A percentile compares a stretch with the other conserved stretches of the same genome.
Evolutionary conservation across 1,284 basidiomycete species (phyloP).

Genomic region (Cutaneotrichosporon mucoides): DNA sequence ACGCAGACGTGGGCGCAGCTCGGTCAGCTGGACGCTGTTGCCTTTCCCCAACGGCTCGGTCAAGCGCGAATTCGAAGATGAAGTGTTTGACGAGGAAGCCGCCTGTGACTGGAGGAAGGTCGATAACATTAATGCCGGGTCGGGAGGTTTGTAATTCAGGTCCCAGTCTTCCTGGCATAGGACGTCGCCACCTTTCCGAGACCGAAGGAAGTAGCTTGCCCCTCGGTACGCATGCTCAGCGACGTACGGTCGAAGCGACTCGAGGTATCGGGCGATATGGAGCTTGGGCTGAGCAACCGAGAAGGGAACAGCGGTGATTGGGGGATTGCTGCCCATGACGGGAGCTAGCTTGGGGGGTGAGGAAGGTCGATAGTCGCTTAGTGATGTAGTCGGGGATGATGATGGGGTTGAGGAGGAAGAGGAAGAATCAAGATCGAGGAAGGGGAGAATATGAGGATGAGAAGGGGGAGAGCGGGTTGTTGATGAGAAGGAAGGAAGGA

Average conservation of each 20-base stretch:
- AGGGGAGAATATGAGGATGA: too few relatives aligned
- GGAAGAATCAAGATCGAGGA: too few relatives aligned
- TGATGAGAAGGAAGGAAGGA: too few relatives aligned
- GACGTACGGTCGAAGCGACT: constrained; percentile 3
- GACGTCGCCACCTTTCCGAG: constrained; percentile 29
- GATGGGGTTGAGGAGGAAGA: too few relatives aligned
- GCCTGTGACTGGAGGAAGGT: not conserved
- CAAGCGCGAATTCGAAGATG: not conserved
- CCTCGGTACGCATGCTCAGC: constrained; percentile 5
- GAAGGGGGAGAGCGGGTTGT: too few relatives aligned
- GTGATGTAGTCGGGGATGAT: too few relatives aligned
- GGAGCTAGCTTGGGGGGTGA: not conserved
- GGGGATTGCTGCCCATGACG: constrained; percentile 19
- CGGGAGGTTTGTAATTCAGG: constrained; percentile 5
- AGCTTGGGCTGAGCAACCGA: constrained; percentile 11
- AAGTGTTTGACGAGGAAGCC: not conserved
- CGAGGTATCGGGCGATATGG: constrained; percentile 15
- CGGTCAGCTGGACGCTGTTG: not conserved
- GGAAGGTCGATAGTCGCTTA: not conserved
- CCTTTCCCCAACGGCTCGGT: not conserved
- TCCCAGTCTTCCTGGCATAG: constrained; percentile 26
- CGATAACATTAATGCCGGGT: not conserved
- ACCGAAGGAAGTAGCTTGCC: constrained; percentile 39
- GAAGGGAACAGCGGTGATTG: constrained; percentile 14
- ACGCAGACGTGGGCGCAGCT: not conserved